A percentile compares a stretch with the other conserved stretches of the same genome.
Evolutionary conservation across 1,284 basidiomycete species (phyloP).

Genomic region (Taiwanofungus camphoratus): DNA sequence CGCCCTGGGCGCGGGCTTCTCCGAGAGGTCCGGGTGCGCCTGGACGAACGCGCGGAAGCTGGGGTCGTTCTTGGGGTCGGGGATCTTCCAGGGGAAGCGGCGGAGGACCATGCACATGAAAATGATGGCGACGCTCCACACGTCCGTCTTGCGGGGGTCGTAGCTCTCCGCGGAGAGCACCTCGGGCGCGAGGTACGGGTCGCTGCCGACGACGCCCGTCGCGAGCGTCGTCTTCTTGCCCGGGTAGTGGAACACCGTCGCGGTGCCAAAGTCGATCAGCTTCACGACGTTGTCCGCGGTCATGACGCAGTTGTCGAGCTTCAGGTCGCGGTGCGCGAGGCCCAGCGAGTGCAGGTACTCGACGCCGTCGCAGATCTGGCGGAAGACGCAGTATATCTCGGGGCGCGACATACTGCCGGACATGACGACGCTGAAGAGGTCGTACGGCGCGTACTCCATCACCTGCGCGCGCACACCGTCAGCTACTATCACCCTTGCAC

Average conservation of each 20-base stretch:
- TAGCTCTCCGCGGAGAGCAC: slow-evolving; percentile 80
- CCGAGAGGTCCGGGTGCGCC: slow-evolving; percentile 76
- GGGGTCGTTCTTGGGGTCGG: slow-evolving; percentile 90
- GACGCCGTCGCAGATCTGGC: slow-evolving; percentile 97
- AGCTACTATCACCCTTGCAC: slow-evolving; percentile 4
- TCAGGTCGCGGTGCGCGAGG: slow-evolving; percentile 96
- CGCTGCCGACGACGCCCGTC: slow-evolving; percentile 92
- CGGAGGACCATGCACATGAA: slow-evolving; percentile 99
- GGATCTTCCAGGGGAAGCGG: slow-evolving; percentile 98
- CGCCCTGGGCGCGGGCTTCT: slow-evolving; percentile 22
- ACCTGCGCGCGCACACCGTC: slow-evolving; percentile 46
- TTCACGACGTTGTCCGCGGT: slow-evolving; percentile 92
- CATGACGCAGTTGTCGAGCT: slow-evolving; percentile 99
- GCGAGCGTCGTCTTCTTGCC: slow-evolving; percentile 80
- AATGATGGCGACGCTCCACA: slow-evolving; percentile 98
- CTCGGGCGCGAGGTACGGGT: slow-evolving; percentile 98
- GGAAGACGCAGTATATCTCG: slow-evolving; percentile 98
- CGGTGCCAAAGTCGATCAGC: slow-evolving; percentile 99
- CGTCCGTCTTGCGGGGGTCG: slow-evolving; percentile 96
- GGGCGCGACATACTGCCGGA: slow-evolving; percentile 97
- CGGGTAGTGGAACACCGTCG: slow-evolving; percentile 98
- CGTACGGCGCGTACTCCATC: slow-evolving; percentile 99
- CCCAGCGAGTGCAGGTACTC: slow-evolving; percentile 98
- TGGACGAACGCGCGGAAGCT: slow-evolving; percentile 90
- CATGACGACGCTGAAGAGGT: slow-evolving; percentile 99